Evolutionary conservation across 2,329 filamentous ascomycete genomes (phyloP).

Genomic region (Ceratocystis albifundus): DNA sequence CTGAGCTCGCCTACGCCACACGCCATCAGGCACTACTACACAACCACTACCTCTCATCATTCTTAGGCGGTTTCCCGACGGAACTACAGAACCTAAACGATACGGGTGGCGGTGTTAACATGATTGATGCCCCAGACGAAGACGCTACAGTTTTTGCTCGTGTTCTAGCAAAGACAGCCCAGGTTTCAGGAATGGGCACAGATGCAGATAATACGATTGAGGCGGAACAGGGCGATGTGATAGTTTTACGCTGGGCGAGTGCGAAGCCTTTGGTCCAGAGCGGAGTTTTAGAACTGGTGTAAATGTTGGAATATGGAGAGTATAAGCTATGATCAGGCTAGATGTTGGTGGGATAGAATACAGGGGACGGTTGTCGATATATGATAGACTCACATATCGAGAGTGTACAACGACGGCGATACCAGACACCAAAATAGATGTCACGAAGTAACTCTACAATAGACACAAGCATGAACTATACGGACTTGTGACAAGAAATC

Average conservation of each 20-base stretch:
- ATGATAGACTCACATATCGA: background rate
- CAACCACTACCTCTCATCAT: conserved; percentile 73
- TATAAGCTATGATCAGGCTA: background rate
- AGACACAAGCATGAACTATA: background rate
- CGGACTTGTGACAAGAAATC: background rate
- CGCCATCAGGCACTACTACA: conserved; percentile 76
- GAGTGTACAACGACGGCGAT: conserved; percentile 13
- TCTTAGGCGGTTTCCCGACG: conserved; percentile 69
- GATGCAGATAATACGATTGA: conserved; percentile 51
- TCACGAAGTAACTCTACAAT: background rate
- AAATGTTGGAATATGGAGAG: conserved; percentile 26
- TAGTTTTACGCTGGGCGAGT: conserved; percentile 64
- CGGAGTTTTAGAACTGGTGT: conserved; percentile 48
- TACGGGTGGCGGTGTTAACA: conserved; percentile 67
- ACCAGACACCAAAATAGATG: conserved; percentile 6
- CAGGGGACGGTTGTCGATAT: background rate
- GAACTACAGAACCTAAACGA: conserved; percentile 79
- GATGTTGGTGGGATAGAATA: background rate
- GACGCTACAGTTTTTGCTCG: conserved; percentile 78
- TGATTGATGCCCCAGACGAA: conserved; percentile 79
- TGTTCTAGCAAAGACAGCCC: conserved; percentile 46
- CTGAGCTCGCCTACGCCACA: conserved; percentile 71
- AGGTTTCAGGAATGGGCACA: conserved; percentile 49
- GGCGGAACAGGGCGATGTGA: conserved; percentile 49
- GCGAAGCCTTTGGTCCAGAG: conserved; percentile 49